Base-by-base conservation (phyloP, 306 rosid genomes). In the Pterocarpus macrocarpus region DNA sequence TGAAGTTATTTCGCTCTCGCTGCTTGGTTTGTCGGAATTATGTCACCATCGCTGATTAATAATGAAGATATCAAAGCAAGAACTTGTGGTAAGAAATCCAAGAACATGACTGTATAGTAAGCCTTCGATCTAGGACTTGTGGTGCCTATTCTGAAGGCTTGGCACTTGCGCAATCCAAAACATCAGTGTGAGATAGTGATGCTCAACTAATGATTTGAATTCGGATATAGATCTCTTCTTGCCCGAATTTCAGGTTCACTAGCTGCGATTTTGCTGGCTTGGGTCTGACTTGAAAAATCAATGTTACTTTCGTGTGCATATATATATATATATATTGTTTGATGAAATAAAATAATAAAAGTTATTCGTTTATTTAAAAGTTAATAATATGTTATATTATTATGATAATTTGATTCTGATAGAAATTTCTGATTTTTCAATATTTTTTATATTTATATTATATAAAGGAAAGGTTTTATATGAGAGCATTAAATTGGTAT, bases 71-170 rank as follows among this genome's bases (percentile, higher is more conserved):
- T 62, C 58, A 39, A 39, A 71, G 35, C 81, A 55, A 62, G 15
- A 76, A 77, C 41, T 59, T 88, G 97, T 88, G 91, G 88, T 43
- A 62, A 65, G 13, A 75, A 82, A 79, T 85, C 52, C 33, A 79
- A 64, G 78, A 64, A 64, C 71, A 39, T 82, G 82, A 58, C 32
- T 47, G 67, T 62, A 75, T 56, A 66, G 41, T 10, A 32, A 64
- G 32, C 66, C 63, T 57, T 3, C 4, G 35, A 56, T 6, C 41
- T 66, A 41, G 76, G 45, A 85, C 58, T 62, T 35, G 69, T 79
- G 90, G 91, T 71, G 81, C 69, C 59, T 64, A 56, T 75, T 43
- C 65, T 41, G 32, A 79, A 74, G 77, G 82, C 80, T 68, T 35
- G 62, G 83, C 83, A 84, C 55, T 75, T 49, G 35, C 69, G 58